Conservation (phyloP, 805 yeast species). For the Yarrowia sp. region DNA sequence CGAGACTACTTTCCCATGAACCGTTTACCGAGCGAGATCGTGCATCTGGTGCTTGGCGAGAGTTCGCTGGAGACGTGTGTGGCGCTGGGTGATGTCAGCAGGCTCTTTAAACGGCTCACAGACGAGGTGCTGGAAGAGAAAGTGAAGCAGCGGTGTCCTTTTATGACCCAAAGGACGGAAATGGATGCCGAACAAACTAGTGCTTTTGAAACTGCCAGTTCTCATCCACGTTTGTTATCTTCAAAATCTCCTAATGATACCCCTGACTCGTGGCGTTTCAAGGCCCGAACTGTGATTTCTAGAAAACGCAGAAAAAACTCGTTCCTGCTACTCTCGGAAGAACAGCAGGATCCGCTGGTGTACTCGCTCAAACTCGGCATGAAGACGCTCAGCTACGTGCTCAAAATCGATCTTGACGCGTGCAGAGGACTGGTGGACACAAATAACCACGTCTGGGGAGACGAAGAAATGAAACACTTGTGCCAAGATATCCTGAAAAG, state of each 20-base stretch:
- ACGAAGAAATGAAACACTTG: neutral
- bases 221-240: no score
- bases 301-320: neutral
- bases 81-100: neutral
- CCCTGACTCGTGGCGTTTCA: neutral
- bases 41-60: neutral
- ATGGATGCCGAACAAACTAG: no score
- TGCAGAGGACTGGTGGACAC: neutral
- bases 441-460: neutral
- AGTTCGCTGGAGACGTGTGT: neutral
- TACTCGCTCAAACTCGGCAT: conserved; percentile 7
- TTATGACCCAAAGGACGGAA: no score
- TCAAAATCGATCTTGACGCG: neutral
- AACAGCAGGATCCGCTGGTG: neutral
- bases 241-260: no score
- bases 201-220: no score
- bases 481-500: neutral
- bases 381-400: conserved; percentile 3
- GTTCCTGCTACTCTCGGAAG: neutral
- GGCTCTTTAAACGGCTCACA: neutral
- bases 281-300: neutral
- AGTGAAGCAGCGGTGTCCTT: neutral
- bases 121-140: neutral
- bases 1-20: neutral
- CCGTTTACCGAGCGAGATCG: neutral